Evolutionary conservation across 441 rosid genomes (phyloP), one percentile per base, ranked within the genome.

Genomic region (Cnidoscolus chayamansa): DNA sequence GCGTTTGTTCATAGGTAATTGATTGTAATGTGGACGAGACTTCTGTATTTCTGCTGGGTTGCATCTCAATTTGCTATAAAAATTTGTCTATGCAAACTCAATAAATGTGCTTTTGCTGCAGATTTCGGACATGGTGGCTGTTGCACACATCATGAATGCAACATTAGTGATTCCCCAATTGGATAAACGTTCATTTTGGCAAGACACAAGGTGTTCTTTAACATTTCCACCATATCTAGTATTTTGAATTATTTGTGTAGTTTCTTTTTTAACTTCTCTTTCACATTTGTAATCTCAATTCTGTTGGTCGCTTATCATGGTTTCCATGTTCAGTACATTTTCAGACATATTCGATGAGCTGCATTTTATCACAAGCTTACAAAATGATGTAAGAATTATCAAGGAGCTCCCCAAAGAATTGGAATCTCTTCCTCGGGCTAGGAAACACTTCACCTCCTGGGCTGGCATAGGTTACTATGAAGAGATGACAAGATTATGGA

Each of bases 111-210:
- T 72, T 20, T 61, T 74, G 40, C 73, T 75, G 74, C 80, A 92
- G 98, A 92, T 94, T 78, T 78, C 96, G 0, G 98, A 92, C 83
- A 94, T 92, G 87, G 98, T 94, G 72, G 97, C 93, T 77, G 90
- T 92, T 79, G 97, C 98, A n/a, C 90, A 69, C 76, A 87, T 92
- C 67, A 89, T 92, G 93, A 94, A 92, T 81, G 99, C 98, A 25
- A 90, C 97, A 68, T 81, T 94, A 82, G 96, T 94, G 61, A 82
- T 94, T 85, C 98, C 97, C 77, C 93, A 87, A 78, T 79, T 94
- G 54, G 99, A 94, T 71, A 92, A 84, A 61, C 90, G 89, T 1
- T 95, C 99, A 56, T 95, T 92, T 73, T 95, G 99, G 99, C 84
- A 89, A 87, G 99, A 95, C 76, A 82, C 97, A 47, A 95, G 99